These are phyloP conservation scores for Alloteropsis angusta DNA, from an alignment of 202 grass and related monocot species.

Conservation along the genomic window DNA sequence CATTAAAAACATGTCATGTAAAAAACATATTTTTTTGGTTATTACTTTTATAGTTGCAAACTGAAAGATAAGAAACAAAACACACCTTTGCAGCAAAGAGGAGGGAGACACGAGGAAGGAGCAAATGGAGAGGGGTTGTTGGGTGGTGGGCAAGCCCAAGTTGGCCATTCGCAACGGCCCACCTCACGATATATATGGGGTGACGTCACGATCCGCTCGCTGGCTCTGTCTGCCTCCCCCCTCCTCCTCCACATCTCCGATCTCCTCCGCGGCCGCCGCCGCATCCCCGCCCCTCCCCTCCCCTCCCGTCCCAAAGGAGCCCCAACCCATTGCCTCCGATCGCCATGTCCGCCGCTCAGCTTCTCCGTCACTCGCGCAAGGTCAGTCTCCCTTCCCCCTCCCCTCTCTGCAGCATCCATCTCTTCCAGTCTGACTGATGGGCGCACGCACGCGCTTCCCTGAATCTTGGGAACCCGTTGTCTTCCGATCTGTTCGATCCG, in stretches of 20 bases:
- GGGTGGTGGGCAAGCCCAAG: not conserved
- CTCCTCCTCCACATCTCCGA: not conserved
- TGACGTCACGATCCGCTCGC: not conserved
- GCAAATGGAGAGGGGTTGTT: too few relatives aligned
- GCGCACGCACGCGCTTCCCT: not conserved
- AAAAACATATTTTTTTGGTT: too few relatives aligned
- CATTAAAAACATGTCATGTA: too few relatives aligned
- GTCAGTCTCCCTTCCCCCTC: not conserved
- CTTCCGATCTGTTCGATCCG: not conserved
- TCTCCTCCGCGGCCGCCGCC: not conserved
- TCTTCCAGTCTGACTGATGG: too few relatives aligned
- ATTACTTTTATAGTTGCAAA: too few relatives aligned
- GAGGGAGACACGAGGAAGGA: too few relatives aligned
- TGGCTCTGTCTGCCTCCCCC: not conserved
- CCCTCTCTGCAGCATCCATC: too few relatives aligned
- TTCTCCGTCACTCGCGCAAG: conserved; percentile 80
- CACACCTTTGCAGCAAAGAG: too few relatives aligned
- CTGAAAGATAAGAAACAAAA: too few relatives aligned
- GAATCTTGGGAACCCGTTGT: not conserved
- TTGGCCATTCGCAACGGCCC: not conserved
- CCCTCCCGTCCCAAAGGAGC: not conserved
- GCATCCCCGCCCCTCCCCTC: not conserved
- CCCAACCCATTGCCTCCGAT: conserved; percentile 12
- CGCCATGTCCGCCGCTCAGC: conserved; percentile 45
- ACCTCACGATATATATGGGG: not conserved